Percentiles rank a stretch among this genome's conserved stretches.
phyloP scores from a whole-genome alignment of 192 early-diverging fungal species.

The Jimgerdemannia flammicorona region DNA sequence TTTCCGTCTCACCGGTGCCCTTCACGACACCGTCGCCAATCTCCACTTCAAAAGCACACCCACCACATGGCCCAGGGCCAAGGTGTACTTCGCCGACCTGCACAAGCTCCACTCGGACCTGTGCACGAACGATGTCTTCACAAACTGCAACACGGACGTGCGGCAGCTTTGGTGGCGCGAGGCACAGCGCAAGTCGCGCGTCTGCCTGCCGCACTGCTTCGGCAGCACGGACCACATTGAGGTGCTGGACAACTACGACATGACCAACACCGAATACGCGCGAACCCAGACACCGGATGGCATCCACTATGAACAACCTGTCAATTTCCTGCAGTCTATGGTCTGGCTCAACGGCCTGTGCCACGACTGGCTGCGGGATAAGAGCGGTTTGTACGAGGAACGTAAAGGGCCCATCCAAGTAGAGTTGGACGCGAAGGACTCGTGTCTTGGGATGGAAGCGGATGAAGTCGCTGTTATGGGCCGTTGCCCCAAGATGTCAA shows the following conservation, averaged over 20 bases:
- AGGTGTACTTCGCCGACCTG: neutral
- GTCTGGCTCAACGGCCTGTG: neutral
- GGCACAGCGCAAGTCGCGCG: neutral
- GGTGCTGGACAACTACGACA: neutral
- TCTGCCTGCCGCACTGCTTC: neutral
- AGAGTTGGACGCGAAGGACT: neutral
- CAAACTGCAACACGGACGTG: neutral
- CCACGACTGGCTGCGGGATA: neutral
- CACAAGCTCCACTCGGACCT: neutral
- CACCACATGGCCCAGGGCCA: neutral
- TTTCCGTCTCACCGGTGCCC: neutral
- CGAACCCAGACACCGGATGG: neutral
- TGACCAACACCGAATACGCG: neutral
- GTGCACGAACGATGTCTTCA: neutral
- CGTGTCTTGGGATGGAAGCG: neutral
- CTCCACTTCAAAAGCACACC: slow-evolving; percentile 5
- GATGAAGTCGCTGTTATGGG: neutral
- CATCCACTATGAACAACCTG: neutral
- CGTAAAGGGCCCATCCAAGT: neutral
- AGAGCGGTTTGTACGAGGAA: neutral
- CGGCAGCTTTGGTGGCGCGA: slow-evolving; percentile 2
- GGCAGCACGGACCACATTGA: neutral
- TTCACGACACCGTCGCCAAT: neutral
- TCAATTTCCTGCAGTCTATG: neutral
- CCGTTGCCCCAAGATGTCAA: neutral